phyloP scores from a whole-genome alignment of 257 asterid genomes.

The Solanum bulbocastanum region DNA sequence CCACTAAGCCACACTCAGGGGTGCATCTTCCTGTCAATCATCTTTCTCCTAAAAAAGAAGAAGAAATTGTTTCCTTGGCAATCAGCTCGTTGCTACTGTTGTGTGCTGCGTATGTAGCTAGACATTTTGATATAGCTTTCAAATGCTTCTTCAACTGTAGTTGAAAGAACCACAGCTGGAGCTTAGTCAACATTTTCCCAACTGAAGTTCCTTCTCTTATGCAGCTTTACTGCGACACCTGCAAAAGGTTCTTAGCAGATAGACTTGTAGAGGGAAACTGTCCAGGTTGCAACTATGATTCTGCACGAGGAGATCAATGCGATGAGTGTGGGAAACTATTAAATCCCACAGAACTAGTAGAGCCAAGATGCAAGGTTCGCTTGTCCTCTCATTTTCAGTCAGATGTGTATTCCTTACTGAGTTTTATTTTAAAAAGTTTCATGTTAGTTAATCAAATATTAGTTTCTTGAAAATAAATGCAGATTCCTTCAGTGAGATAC shows the following conservation, averaged over 20 bases:
- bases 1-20: background rate
- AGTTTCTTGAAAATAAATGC: background rate
- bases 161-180: background rate
- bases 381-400: background rate
- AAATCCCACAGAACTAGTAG: slow-evolving; percentile 77
- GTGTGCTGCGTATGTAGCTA: background rate
- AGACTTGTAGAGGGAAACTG: slow-evolving; percentile 84
- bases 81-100: background rate
- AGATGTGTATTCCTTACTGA: background rate
- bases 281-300: slow-evolving; percentile 74
- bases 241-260: slow-evolving; percentile 77
- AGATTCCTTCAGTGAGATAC: background rate
- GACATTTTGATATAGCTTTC: background rate
- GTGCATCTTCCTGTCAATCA: background rate
- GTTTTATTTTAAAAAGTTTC: background rate
- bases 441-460: background rate
- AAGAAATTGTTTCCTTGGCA: background rate
- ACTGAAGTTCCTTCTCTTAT: background rate
- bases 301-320: slow-evolving; percentile 97
- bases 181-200: background rate
- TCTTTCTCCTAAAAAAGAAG: background rate
- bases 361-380: slow-evolving; percentile 87
- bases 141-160: background rate
- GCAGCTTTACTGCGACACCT: slow-evolving; percentile 75
- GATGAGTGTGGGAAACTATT: slow-evolving; percentile 81